These are phyloP conservation scores for Pulveroboletus frians DNA, from an alignment of 768 basidiomycete genomes.

Conservation along the genomic window DNA sequence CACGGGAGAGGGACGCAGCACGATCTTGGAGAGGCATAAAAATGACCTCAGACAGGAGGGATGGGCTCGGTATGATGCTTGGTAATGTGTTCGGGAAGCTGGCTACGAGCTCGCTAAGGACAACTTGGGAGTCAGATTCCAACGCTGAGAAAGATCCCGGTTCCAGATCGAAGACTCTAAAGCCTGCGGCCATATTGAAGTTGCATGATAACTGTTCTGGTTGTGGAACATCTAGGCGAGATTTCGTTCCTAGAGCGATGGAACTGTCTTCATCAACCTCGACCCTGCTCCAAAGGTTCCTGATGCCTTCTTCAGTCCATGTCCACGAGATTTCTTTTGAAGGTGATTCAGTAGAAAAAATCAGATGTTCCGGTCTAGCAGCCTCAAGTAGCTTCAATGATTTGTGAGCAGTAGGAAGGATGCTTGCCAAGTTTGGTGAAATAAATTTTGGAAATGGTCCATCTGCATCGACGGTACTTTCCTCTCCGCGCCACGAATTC, in stretches of 20 bases:
- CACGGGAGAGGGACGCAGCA: constrained; percentile 57
- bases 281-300: constrained; percentile 6
- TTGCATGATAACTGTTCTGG: neutral
- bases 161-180: constrained; percentile 61
- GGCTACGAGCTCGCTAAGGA: constrained; percentile 46
- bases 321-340: constrained; percentile 43
- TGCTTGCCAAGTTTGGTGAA: constrained; percentile 41
- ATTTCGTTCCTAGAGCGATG: neutral
- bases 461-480: constrained; percentile 36
- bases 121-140: constrained; percentile 13
- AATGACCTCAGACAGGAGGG: constrained; percentile 57
- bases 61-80: constrained; percentile 56
- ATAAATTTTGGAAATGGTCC: constrained; percentile 63
- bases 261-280: neutral
- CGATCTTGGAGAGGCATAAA: constrained; percentile 58
- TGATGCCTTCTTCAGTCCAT: constrained; percentile 32
- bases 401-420: constrained; percentile 60
- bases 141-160: constrained; percentile 43
- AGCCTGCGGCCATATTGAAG: constrained; percentile 39
- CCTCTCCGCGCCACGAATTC: constrained; percentile 37
- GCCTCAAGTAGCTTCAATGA: constrained; percentile 61
- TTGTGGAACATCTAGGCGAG: neutral
- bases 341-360: constrained; percentile 38
- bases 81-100: constrained; percentile 59
- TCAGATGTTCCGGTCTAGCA: constrained; percentile 59